Percentiles rank a stretch among this genome's conserved stretches.
Evolutionary conservation across 805 yeast species (phyloP).

Genomic region (Wickerhamomyces tratensis): DNA sequence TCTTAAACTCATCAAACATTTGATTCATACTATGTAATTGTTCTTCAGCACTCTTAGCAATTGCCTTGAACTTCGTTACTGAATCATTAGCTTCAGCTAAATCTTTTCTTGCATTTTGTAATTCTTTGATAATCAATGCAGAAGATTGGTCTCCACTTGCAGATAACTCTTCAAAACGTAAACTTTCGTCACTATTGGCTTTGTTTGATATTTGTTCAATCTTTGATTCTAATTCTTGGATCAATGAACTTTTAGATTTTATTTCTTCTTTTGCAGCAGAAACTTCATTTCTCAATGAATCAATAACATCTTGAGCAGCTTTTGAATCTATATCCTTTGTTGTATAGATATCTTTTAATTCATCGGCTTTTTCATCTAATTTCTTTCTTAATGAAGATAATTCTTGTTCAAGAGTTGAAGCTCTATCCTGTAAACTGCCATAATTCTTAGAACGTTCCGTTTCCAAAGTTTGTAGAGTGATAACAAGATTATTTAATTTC

Average conservation of each 20-base stretch:
- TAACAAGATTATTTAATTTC: slow-evolving; percentile 44
- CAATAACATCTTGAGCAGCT: slow-evolving; percentile 51
- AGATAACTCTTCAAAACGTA: slow-evolving; percentile 19
- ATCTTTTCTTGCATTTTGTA: slow-evolving; percentile 41
- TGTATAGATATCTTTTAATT: slow-evolving; percentile 39
- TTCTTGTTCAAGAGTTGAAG: slow-evolving; percentile 39
- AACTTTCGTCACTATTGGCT: slow-evolving; percentile 19
- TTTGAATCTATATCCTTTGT: slow-evolving; percentile 50
- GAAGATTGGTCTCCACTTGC: slow-evolving; percentile 16
- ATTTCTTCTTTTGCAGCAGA: slow-evolving; percentile 31
- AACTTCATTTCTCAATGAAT: slow-evolving; percentile 38
- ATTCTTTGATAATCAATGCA: slow-evolving; percentile 24
- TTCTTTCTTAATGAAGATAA: slow-evolving; percentile 33
- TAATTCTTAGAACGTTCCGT: slow-evolving; percentile 50
- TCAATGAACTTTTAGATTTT: slow-evolving; percentile 26
- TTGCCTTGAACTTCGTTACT: slow-evolving; percentile 48
- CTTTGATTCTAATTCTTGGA: slow-evolving; percentile 30
- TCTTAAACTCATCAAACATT: slow-evolving; percentile 39
- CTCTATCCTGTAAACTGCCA: slow-evolving; percentile 37
- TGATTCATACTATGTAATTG: slow-evolving; percentile 46
- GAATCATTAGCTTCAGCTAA: slow-evolving; percentile 48
- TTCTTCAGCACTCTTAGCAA: slow-evolving; percentile 59
- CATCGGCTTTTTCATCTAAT: slow-evolving; percentile 37
- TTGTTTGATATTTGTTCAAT: slow-evolving; percentile 23
- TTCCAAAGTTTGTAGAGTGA: slow-evolving; percentile 50